Base-by-base conservation (phyloP, 2,329 filamentous ascomycete species). In the Fusarium nurragi region DNA sequence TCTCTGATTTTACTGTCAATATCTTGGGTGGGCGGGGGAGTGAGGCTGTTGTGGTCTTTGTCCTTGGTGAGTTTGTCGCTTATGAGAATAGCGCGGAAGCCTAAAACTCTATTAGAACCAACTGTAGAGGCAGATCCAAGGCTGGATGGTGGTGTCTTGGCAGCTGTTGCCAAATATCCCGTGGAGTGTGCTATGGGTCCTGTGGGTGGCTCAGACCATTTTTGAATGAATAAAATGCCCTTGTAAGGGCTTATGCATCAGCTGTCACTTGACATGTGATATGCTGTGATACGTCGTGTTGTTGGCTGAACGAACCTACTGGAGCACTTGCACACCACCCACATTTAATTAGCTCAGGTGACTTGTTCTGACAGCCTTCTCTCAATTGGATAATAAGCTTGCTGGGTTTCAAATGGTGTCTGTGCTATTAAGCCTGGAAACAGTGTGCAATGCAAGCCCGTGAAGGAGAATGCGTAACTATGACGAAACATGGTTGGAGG, bases 41-140 rank as follows among this genome's bases (percentile, higher is more conserved):
- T 23, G 56, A 56, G 16, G 28, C 60, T 32, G 57, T 63, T 25
- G 51, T 43, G 9, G 37, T 64, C n/a, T 64, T 62, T 18, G 51
- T 64, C 9, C 40, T 62, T 10, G 46, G 60, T 64, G 21, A 58
- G 60, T 58, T 19, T 28, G 5, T 12, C 14, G 5, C 6, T 2
- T 7, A 28, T 4, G 12, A 13, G 6, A 19, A 14, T 36, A n/a
- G n/a, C n/a, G n/a, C n/a, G n/a, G n/a, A n/a, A n/a, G n/a, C n/a
- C n/a, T n/a, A n/a, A n/a, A n/a, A 41, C 36, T 26, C 12, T 23
- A 6, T 12, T 36, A 54, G 55, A 61, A 44, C 48, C 43, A 23
- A 21, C 12, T 4, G 9, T 19, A 30, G 34, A 18, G 14, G 10
- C 25, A 28, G 23, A 52, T 25, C 32, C 21, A 26, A 41, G 21